A percentile compares a stretch with the other conserved stretches of the same genome.
These are phyloP conservation scores for Lycium ferocissimum DNA, from an alignment of 257 asterid genomes.

Conservation along the genomic window DNA sequence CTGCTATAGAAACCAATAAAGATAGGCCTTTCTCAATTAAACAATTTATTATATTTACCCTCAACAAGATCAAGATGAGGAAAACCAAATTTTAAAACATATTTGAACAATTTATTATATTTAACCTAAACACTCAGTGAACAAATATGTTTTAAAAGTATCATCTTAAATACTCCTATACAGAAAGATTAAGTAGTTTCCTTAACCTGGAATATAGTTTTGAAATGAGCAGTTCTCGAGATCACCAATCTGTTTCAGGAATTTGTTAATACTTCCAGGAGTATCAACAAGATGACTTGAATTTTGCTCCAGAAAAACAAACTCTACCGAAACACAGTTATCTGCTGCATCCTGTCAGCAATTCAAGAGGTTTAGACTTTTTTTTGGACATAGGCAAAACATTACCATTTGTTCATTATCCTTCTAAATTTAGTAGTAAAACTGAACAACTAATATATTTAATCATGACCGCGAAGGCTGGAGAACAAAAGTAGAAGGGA, in stretches of 20 bases:
- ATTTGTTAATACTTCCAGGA: constrained; percentile 56
- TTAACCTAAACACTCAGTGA: constrained; percentile 13
- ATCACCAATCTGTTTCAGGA: constrained; percentile 67
- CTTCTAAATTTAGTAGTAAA: neutral
- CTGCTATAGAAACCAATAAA: neutral
- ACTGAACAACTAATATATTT: neutral
- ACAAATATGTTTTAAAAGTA: neutral
- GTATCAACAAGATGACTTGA: constrained; percentile 59
- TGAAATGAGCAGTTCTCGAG: constrained; percentile 74
- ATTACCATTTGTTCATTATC: neutral
- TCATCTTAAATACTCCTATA: neutral
- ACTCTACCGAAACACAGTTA: constrained; percentile 67
- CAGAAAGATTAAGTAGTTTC: constrained; percentile 14
- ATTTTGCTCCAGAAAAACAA: constrained; percentile 67
- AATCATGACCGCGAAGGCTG: neutral
- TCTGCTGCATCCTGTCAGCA: constrained; percentile 75
- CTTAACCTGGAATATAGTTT: constrained; percentile 73
- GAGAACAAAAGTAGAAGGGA: neutral
- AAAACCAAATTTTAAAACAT: too few species aligned
- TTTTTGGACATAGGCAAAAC: constrained; percentile 17
- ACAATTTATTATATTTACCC: constrained; percentile 6
- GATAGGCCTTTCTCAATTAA: constrained; percentile 13
- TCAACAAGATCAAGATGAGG: constrained; percentile 4
- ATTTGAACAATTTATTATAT: neutral
- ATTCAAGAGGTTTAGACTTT: constrained; percentile 25